Percentiles rank a stretch among this genome's conserved stretches.
Evolutionary conservation across 352 stramenopile species (phyloP).

Genomic region (Phytophthora meadii): DNA sequence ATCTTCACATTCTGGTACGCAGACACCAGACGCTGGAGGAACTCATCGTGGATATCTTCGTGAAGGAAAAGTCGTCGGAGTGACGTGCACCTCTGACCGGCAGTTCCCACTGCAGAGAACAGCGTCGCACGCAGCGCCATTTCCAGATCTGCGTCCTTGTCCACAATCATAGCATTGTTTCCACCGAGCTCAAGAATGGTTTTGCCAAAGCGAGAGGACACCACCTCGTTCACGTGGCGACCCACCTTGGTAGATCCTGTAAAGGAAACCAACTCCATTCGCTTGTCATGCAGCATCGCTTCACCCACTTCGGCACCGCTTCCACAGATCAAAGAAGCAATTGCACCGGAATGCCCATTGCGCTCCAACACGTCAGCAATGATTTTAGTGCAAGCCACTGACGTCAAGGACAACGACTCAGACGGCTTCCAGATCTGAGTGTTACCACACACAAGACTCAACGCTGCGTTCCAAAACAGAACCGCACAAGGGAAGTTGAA

Average conservation of each 20-base stretch:
- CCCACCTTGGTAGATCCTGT: slow-evolving; percentile 91
- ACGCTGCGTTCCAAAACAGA: slow-evolving; percentile 91
- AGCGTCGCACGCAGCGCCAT: slow-evolving; percentile 90
- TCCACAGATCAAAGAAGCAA: slow-evolving; percentile 87
- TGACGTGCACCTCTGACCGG: slow-evolving; percentile 93
- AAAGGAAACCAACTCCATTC: slow-evolving; percentile 92
- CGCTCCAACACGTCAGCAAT: slow-evolving; percentile 88
- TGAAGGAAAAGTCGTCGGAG: slow-evolving; percentile 93
- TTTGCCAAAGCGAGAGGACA: slow-evolving; percentile 92
- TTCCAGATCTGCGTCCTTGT: slow-evolving; percentile 90
- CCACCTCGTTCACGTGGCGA: slow-evolving; percentile 86
- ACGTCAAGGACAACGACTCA: slow-evolving; percentile 89
- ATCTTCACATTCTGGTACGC: slow-evolving; percentile 92
- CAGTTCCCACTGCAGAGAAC: slow-evolving; percentile 93
- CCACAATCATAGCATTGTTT: slow-evolving; percentile 96
- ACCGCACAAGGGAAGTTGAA: slow-evolving; percentile 95
- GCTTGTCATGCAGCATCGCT: slow-evolving; percentile 84
- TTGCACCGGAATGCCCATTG: slow-evolving; percentile 84
- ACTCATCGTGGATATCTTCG: slow-evolving; percentile 91
- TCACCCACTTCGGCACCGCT: slow-evolving; percentile 87
- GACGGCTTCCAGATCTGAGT: slow-evolving; percentile 93
- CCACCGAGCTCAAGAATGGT: slow-evolving; percentile 92
- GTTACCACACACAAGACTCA: slow-evolving; percentile 93
- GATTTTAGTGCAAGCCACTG: slow-evolving; percentile 92
- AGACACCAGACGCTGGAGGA: slow-evolving; percentile 81